These are phyloP conservation scores for Coccomyxa sp. DNA, from an alignment of 139 green algal species.

Conservation along the genomic window DNA sequence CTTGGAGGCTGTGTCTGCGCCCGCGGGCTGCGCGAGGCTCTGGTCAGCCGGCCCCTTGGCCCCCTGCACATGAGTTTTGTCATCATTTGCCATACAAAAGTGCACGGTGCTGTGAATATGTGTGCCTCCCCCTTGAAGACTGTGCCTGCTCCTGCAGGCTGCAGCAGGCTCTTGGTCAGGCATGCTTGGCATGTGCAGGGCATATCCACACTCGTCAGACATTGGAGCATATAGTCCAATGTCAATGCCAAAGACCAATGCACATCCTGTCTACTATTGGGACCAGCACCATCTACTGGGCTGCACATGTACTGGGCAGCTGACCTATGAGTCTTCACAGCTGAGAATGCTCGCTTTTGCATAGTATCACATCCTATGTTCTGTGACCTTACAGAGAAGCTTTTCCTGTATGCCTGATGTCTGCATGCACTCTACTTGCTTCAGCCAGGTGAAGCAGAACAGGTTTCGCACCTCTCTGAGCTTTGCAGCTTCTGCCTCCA, in stretches of 20 bases:
- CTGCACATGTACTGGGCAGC: not conserved
- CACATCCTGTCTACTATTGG: too few species aligned
- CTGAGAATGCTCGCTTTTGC: too few species aligned
- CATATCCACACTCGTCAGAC: too few species aligned
- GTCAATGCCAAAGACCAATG: too few species aligned
- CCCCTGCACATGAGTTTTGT: not conserved
- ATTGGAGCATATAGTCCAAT: too few species aligned
- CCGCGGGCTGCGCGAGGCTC: not conserved
- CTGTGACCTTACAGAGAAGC: not conserved
- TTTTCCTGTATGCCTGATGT: not conserved
- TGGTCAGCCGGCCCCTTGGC: too few species aligned
- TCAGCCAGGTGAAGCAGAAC: not conserved
- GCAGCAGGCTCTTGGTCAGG: not conserved
- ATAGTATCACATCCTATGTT: not conserved
- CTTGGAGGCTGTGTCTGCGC: conserved; percentile 15
- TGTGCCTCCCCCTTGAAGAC: not conserved
- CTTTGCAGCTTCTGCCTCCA: conserved; percentile 88
- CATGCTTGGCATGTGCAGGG: not conserved
- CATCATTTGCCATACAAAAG: not conserved
- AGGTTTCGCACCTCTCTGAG: conserved; percentile 59
- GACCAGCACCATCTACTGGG: too few species aligned
- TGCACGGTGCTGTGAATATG: not conserved
- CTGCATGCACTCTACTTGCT: too few species aligned
- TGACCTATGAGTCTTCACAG: too few species aligned
- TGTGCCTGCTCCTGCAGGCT: not conserved